Evolutionary conservation across 2,329 filamentous ascomycete genomes (phyloP), one percentile per base, ranked within the genome.

Genomic region (Pseudogymnoascus sp.): DNA sequence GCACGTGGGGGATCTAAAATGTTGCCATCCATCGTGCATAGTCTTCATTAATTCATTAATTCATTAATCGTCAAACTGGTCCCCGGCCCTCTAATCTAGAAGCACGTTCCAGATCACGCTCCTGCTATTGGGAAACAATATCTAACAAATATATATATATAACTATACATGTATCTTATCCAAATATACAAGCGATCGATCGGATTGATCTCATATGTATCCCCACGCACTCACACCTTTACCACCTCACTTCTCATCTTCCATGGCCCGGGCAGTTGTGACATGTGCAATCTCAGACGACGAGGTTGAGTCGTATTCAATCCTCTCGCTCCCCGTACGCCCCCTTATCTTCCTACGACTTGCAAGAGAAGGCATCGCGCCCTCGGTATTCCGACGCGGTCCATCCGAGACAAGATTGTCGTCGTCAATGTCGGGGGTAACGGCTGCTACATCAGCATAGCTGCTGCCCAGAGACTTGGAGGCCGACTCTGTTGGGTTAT

Each of bases 161-260:
- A n/a, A n/a, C n/a, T n/a, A 56, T 53, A 56, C 50, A 35, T 35
- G 25, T 35, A 56, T 56, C 28, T 56, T 33, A 56, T 56, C 50
- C 28, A 56, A 33, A 33, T 56, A 56, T 56, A 56, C 50, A 56
- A 56, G 28, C 50, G 50, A 56, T 14, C 16, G 5, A 10, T 33
- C 47, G 5, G 25, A 23, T 53, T 53, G 47, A 53, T 28, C 25
- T 16, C 14, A 31, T 11, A 53, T 11, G 23, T 11, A 31, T 16
- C 44, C 16, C 21, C 44, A 31, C 23, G 4, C 23, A 10, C 44
- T 16, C 12, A 21, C 44, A 28, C 11, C 11, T 10, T 2, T 33
- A 33, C 16, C 28, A 21, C 16, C 28, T 56, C 50, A 33, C n/a
- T 25, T 35, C 50, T 35, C 28, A 56, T 33, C n/a, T 33, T 56